Evolutionary conservation across 2,329 filamentous ascomycete species (phyloP).

Genomic region (Stagonosporopsis rhizophila): DNA sequence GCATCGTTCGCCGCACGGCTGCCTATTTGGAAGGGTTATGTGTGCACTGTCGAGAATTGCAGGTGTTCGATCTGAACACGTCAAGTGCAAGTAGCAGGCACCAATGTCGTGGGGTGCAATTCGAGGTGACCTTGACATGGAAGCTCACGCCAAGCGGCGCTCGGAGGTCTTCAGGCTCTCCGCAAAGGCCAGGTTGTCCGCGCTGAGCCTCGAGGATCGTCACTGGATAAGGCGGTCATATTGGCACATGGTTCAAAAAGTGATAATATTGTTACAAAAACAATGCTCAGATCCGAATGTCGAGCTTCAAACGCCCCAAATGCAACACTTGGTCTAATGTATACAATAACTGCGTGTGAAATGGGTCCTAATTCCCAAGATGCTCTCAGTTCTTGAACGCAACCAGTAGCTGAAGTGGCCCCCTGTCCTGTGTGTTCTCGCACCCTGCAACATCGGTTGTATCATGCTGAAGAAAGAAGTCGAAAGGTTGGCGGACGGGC

Average conservation of each 20-base stretch:
- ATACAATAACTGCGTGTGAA: slow-evolving; percentile 29
- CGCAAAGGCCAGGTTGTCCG: slow-evolving; percentile 27
- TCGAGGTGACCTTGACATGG: slow-evolving; percentile 7
- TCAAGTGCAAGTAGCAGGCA: slow-evolving; percentile 26
- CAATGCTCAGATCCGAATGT: slow-evolving; percentile 23
- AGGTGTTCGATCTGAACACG: slow-evolving; percentile 20
- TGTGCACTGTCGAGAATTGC: slow-evolving; percentile 4
- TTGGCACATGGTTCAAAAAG: background rate
- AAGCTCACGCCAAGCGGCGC: slow-evolving; percentile 18
- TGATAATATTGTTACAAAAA: slow-evolving; percentile 25
- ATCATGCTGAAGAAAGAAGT: background rate
- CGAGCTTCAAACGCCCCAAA: slow-evolving; percentile 36
- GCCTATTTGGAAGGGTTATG: slow-evolving; percentile 12
- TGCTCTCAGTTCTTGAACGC: slow-evolving; percentile 19
- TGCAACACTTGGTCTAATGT: slow-evolving; percentile 45
- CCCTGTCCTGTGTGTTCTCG: background rate
- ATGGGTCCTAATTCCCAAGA: slow-evolving; percentile 6
- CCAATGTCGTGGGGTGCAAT: slow-evolving; percentile 13
- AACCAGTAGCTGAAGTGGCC: slow-evolving; percentile 12
- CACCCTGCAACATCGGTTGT: background rate
- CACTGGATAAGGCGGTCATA: background rate
- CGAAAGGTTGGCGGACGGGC: background rate
- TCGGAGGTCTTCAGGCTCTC: slow-evolving; percentile 23
- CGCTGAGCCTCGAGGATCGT: slow-evolving; percentile 3
- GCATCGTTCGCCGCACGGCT: slow-evolving; percentile 35